Evolutionary conservation across 1,139 yeast genomes (phyloP).

Genomic region (Entelexis sorbosivorans): DNA sequence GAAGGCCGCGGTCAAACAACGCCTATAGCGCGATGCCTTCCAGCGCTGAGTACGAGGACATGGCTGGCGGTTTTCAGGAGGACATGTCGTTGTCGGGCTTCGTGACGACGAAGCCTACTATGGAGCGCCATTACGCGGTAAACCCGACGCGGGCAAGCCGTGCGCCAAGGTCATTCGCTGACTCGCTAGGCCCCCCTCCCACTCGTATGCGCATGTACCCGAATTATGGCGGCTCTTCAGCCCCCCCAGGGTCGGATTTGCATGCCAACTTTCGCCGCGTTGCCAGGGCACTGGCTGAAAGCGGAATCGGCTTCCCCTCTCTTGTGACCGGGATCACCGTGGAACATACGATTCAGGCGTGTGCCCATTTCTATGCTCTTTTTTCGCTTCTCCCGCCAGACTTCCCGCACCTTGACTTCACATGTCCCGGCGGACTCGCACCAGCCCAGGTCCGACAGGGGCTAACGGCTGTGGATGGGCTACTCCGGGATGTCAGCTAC

Average conservation of each 20-base stretch:
- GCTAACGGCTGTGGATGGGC: neutral
- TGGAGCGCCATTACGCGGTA: too few relatives aligned
- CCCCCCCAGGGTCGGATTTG: neutral
- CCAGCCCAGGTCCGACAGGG: neutral
- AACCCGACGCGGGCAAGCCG: too few relatives aligned
- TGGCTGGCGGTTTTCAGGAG: neutral
- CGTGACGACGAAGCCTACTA: too few relatives aligned
- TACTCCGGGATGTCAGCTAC: constrained; percentile 4
- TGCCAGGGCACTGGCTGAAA: neutral
- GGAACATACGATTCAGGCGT: constrained; percentile 5
- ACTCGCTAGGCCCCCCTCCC: neutral
- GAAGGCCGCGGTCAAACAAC: neutral
- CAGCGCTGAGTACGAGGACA: constrained; percentile 1
- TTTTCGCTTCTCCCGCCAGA: constrained; percentile 5
- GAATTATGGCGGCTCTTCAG: neutral
- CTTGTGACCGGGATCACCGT: neutral
- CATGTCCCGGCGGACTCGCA: neutral
- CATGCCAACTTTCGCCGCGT: neutral
- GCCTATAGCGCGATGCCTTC: neutral
- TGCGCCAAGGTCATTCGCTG: neutral
- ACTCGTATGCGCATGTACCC: neutral
- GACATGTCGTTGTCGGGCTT: neutral
- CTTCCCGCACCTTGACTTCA: neutral
- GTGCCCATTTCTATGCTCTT: constrained; percentile 2
- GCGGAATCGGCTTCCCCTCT: neutral